phyloP scores from a whole-genome alignment of 1,139 yeast genomes.

The Yarrowia galli region DNA sequence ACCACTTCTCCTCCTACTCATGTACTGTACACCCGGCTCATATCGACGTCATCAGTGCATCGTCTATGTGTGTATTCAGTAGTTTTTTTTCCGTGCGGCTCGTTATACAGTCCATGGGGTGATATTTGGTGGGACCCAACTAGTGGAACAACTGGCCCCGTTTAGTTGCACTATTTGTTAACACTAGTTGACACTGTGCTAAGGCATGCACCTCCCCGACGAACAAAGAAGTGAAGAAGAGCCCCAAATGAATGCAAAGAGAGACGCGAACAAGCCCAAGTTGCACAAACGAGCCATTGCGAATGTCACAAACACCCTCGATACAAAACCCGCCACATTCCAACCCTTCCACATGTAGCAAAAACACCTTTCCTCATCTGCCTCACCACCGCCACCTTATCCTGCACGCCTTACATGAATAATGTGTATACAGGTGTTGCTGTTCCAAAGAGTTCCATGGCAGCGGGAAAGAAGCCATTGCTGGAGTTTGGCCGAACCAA shows the following conservation, averaged over 20 bases:
- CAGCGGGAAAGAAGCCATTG: neutral
- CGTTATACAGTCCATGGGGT: conserved; percentile 14
- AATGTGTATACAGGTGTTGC: conserved; percentile 8
- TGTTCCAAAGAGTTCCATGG: conserved; percentile 25
- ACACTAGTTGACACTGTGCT: too few species aligned
- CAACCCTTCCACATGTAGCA: neutral
- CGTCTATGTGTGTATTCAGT: neutral
- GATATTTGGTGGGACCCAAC: neutral
- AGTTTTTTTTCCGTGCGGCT: neutral
- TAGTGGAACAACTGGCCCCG: neutral
- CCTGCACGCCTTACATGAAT: conserved; percentile 31
- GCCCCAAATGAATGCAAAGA: too few species aligned
- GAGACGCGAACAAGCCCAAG: too few species aligned
- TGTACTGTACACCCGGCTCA: neutral
- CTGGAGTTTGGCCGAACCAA: neutral
- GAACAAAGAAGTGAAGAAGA: neutral
- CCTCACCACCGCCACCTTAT: conserved; percentile 32
- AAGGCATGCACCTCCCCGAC: too few species aligned
- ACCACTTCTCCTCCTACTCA: neutral
- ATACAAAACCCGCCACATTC: neutral
- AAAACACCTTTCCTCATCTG: neutral
- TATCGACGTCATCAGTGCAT: conserved; percentile 8
- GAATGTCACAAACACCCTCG: too few species aligned
- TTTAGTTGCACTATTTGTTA: neutral
- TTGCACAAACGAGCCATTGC: too few species aligned